Evolutionary conservation across 2,329 filamentous ascomycete species (phyloP).

Genomic region (Calonectria leucothoes): DNA sequence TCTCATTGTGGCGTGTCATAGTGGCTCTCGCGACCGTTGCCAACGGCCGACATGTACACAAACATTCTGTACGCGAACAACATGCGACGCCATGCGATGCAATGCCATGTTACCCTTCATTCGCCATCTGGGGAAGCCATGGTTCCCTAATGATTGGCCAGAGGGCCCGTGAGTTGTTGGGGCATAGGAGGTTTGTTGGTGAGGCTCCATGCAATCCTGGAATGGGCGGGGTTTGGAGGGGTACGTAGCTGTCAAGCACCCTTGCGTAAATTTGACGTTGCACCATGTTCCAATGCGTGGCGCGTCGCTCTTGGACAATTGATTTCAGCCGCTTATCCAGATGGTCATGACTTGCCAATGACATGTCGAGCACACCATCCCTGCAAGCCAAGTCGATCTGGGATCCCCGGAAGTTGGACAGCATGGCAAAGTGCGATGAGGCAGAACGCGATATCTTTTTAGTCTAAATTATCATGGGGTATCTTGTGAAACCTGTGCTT

Average conservation of each 20-base stretch:
- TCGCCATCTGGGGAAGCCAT: conserved; percentile 12
- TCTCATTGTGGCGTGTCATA: conserved; percentile 33
- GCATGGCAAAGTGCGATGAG: neutral
- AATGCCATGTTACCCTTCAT: neutral
- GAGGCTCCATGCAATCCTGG: conserved; percentile 22
- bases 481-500: conserved; percentile 21
- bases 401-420: neutral
- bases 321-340: neutral
- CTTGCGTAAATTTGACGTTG: conserved; percentile 2
- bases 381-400: neutral
- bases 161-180: conserved; percentile 21
- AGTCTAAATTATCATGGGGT: conserved; percentile 19
- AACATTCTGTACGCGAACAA: neutral
- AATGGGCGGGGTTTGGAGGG: conserved; percentile 13
- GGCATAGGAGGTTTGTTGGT: conserved; percentile 18
- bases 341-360: neutral
- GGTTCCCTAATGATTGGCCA: conserved; percentile 5
- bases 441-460: neutral
- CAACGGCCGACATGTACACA: neutral
- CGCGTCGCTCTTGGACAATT: conserved; percentile 12
- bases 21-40: neutral
- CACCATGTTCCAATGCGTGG: conserved; percentile 16
- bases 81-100: conserved; percentile 9
- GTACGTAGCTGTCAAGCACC: conserved; percentile 3
- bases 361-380: neutral